Conservation (phyloP, 106 monocot species). For the Posidonia australis region DNA sequence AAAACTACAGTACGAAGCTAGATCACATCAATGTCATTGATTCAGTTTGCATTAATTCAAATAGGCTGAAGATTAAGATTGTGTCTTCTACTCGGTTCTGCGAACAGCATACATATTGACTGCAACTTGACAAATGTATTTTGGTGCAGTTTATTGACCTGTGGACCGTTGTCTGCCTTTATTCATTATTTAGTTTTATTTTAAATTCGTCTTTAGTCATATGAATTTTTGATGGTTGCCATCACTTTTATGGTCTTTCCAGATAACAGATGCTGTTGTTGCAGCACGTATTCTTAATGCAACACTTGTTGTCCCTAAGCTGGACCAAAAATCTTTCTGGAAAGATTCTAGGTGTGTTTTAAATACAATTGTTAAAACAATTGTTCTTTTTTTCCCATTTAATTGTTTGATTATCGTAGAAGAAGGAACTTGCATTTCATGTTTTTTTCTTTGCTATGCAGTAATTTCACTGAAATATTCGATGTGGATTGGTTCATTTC, state of each 20-base stretch:
- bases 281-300: constrained; percentile 79
- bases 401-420: background rate
- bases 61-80: too few species aligned
- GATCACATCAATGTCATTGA: too few species aligned
- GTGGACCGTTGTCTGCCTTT: too few species aligned
- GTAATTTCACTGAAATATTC: constrained; percentile 81
- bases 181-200: background rate
- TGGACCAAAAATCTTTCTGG: constrained; percentile 88
- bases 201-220: background rate
- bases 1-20: too few species aligned
- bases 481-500: constrained; percentile 85
- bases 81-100: too few species aligned
- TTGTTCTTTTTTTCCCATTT: background rate
- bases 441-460: constrained; percentile 17
- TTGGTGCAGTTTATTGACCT: too few species aligned
- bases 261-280: constrained; percentile 93
- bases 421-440: background rate
- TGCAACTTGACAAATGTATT: too few species aligned
- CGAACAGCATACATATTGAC: too few species aligned
- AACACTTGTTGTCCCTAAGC: constrained; percentile 69
- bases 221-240: background rate
- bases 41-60: too few species aligned
- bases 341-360: constrained; percentile 64
- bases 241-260: background rate
- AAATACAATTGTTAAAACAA: background rate